Evolutionary conservation across 2,329 filamentous ascomycete genomes (phyloP).

Genomic region (Grosmannia clavigera): DNA sequence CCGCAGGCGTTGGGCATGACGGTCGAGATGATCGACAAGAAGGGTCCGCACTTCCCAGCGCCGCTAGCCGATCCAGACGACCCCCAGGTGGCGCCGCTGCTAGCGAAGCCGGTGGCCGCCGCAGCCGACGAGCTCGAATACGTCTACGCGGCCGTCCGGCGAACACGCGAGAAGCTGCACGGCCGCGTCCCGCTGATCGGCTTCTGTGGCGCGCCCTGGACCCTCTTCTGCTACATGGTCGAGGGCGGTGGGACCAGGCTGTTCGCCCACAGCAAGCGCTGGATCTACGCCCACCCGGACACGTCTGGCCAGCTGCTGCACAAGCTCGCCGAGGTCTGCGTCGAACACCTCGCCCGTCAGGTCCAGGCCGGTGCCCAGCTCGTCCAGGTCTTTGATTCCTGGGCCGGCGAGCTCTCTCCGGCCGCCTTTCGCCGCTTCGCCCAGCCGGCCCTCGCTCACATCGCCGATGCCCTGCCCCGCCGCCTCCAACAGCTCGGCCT

Average conservation of each 20-base stretch:
- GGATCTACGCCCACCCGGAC: slow-evolving; percentile 81
- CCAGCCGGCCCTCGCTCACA: slow-evolving; percentile 74
- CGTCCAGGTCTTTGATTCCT: slow-evolving; percentile 95
- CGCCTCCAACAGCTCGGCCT: slow-evolving; percentile 62
- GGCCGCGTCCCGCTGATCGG: slow-evolving; percentile 88
- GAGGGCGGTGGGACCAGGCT: slow-evolving; percentile 94
- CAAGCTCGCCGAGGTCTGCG: slow-evolving; percentile 89
- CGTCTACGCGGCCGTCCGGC: slow-evolving; percentile 87
- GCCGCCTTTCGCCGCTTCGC: slow-evolving; percentile 73
- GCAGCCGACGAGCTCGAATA: slow-evolving; percentile 72
- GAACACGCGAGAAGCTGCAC: slow-evolving; percentile 77
- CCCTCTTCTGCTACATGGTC: slow-evolving; percentile 96
- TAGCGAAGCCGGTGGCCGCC: slow-evolving; percentile 69
- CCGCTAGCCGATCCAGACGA: slow-evolving; percentile 72
- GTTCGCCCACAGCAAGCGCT: slow-evolving; percentile 88
- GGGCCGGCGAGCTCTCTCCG: slow-evolving; percentile 88
- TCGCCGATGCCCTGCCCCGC: slow-evolving; percentile 66
- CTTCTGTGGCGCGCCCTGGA: slow-evolving; percentile 96
- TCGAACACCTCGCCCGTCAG: slow-evolving; percentile 86
- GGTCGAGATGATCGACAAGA: slow-evolving; percentile 98
- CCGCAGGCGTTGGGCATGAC: slow-evolving; percentile 96
- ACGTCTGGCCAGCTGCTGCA: slow-evolving; percentile 71
- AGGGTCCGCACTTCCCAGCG: slow-evolving; percentile 85
- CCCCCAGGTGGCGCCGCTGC: slow-evolving; percentile 66
- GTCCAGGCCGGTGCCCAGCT: slow-evolving; percentile 89